phyloP scores from a whole-genome alignment of 345 rosid species.

The Eucalyptus sp. region DNA sequence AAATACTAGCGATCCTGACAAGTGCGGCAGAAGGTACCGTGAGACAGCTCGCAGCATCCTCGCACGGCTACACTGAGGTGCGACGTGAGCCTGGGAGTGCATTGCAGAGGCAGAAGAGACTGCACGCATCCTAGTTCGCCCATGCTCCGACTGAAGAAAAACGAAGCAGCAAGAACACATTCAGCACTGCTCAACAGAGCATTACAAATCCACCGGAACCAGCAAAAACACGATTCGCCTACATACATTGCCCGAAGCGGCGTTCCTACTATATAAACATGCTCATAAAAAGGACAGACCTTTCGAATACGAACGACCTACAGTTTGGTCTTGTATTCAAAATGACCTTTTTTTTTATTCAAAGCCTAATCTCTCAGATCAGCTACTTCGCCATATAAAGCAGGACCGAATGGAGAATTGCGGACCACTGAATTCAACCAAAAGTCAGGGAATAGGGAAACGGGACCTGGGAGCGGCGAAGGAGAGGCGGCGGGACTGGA shows the following conservation, averaged over 20 bases:
- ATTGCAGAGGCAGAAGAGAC: conserved; percentile 64
- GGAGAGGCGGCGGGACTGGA: conserved; percentile 47
- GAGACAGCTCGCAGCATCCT: conserved; percentile 89
- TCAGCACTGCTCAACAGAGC: neutral
- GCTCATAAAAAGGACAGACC: neutral
- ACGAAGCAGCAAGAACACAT: neutral
- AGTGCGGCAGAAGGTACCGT: conserved; percentile 93
- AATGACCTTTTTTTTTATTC: neutral
- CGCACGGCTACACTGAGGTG: conserved; percentile 59
- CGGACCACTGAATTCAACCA: neutral
- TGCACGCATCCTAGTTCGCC: conserved; percentile 71
- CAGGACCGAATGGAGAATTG: neutral
- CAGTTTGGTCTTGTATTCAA: neutral
- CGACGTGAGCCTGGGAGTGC: conserved; percentile 40
- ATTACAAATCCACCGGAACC: neutral
- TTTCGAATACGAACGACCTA: neutral
- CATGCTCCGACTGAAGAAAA: conserved; percentile 34
- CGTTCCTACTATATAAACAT: neutral
- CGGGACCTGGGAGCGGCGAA: conserved; percentile 51
- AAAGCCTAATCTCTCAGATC: neutral
- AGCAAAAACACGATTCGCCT: neutral
- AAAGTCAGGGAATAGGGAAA: neutral
- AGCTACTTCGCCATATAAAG: neutral
- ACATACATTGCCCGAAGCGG: neutral
- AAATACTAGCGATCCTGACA: conserved; percentile 96